A percentile compares a stretch with the other conserved stretches of the same genome.
Evolutionary conservation across 352 stramenopile genomes (phyloP).

Genomic region (Globisporangium carolinianum): DNA sequence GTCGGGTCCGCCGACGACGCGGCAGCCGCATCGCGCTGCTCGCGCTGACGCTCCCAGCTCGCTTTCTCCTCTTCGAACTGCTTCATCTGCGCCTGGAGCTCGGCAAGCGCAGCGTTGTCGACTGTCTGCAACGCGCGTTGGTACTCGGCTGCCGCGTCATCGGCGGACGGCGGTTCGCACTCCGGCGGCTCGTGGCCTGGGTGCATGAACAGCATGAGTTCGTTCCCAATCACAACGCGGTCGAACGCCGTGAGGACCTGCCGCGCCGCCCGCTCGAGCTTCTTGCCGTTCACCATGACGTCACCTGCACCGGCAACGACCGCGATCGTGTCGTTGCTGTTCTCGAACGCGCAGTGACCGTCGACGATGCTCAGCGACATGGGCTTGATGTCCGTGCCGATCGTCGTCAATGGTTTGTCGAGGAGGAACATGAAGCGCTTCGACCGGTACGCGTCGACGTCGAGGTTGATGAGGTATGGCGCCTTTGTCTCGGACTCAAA

Average conservation of each 20-base stretch:
- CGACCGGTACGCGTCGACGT: slow-evolving; percentile 91
- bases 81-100: slow-evolving; percentile 86
- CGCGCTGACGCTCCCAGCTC: slow-evolving; percentile 82
- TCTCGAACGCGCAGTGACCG: slow-evolving; percentile 80
- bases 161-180: slow-evolving; percentile 57
- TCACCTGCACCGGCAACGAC: slow-evolving; percentile 74
- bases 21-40: slow-evolving; percentile 29
- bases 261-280: slow-evolving; percentile 35
- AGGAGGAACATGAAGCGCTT: slow-evolving; percentile 92
- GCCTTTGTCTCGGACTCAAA: slow-evolving; percentile 82
- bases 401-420: slow-evolving; percentile 38
- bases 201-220: slow-evolving; percentile 84
- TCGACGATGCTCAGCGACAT: slow-evolving; percentile 89
- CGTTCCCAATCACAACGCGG: slow-evolving; percentile 78
- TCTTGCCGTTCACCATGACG: slow-evolving; percentile 84
- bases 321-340: slow-evolving; percentile 26
- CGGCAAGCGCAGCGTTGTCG: slow-evolving; percentile 61
- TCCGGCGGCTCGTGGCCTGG: slow-evolving; percentile 32
- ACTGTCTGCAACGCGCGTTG: slow-evolving; percentile 76
- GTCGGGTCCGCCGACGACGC: slow-evolving; percentile 10
- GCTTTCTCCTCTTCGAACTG: slow-evolving; percentile 87
- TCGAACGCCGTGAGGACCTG: slow-evolving; percentile 56
- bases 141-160: slow-evolving; percentile 85
- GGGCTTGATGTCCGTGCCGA: slow-evolving; percentile 87
- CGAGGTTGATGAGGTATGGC: slow-evolving; percentile 91